A percentile compares a stretch with the other conserved stretches of the same genome.
Conservation (phyloP, 371 early-diverging fungal genomes). For the Furculomyces boomerangus region DNA sequence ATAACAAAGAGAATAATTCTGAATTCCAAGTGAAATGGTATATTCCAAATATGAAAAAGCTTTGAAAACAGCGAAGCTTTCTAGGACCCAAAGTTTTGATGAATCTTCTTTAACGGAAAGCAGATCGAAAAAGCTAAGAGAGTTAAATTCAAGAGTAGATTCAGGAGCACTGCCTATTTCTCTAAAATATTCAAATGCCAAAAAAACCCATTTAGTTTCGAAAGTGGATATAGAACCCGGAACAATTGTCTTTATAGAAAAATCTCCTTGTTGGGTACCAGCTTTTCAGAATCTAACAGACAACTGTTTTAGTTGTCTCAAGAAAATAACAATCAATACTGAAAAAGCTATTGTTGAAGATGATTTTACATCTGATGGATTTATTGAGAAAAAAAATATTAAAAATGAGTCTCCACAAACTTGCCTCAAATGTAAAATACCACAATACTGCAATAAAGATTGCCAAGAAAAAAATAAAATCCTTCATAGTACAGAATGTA, state of each 20-base stretch:
- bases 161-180: too few relatives aligned
- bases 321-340: conserved; percentile 14
- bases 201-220: conserved; percentile 45
- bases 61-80: too few relatives aligned
- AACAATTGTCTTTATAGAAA: conserved; percentile 29
- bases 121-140: too few relatives aligned
- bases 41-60: too few relatives aligned
- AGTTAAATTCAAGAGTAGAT: too few relatives aligned
- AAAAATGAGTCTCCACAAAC: conserved; percentile 12
- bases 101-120: too few relatives aligned
- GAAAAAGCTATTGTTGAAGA: conserved; percentile 18
- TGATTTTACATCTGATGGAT: conserved; percentile 28
- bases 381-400: conserved; percentile 38
- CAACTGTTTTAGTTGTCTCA: conserved; percentile 37
- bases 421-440: conserved; percentile 18
- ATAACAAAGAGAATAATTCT: too few relatives aligned
- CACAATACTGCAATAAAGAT: too few relatives aligned
- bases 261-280: conserved; percentile 35
- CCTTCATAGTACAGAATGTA: too few relatives aligned
- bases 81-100: too few relatives aligned
- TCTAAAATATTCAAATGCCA: conserved; percentile 21
- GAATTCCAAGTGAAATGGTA: too few relatives aligned
- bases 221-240: conserved; percentile 28
- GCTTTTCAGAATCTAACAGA: conserved; percentile 29
- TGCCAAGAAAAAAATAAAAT: too few relatives aligned